Evolutionary conservation across 768 basidiomycete species (phyloP).

Genomic region (Suillus weaverae): DNA sequence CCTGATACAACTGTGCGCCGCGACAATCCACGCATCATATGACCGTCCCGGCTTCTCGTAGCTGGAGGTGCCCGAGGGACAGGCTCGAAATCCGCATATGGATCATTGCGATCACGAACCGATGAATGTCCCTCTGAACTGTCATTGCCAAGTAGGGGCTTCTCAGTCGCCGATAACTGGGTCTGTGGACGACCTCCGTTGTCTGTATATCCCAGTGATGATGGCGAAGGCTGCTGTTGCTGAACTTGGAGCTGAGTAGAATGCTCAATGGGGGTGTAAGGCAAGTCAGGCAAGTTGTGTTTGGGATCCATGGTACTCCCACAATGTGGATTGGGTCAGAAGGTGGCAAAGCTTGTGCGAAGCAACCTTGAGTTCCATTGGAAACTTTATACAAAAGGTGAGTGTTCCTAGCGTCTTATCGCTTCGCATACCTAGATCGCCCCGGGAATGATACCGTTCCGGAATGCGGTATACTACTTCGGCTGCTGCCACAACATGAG

Average conservation of each 20-base stretch:
- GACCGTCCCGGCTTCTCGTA: constrained; percentile 19
- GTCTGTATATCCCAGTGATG: not conserved
- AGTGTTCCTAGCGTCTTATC: not conserved
- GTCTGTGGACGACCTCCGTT: not conserved
- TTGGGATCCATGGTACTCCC: constrained; percentile 19
- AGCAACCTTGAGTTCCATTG: too few relatives aligned
- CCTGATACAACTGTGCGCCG: constrained; percentile 9
- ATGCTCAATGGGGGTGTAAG: not conserved
- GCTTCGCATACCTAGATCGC: not conserved
- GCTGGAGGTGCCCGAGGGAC: constrained; percentile 5
- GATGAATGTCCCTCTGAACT: constrained; percentile 10
- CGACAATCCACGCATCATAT: constrained; percentile 12
- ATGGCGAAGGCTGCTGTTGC: not conserved
- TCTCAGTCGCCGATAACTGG: constrained; percentile 12
- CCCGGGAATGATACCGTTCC: not conserved
- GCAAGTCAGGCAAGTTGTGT: constrained; percentile 2
- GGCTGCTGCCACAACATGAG: not conserved
- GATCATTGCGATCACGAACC: constrained; percentile 7
- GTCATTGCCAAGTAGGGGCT: constrained; percentile 7
- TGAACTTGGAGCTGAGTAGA: not conserved
- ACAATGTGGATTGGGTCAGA: not conserved
- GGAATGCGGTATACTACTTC: not conserved
- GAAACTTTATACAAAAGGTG: not conserved
- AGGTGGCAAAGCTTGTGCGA: not conserved
- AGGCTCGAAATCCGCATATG: constrained; percentile 12